Conservation (phyloP, 495 filamentous ascomycete genomes). For the Hypoxylon lenormandii region DNA sequence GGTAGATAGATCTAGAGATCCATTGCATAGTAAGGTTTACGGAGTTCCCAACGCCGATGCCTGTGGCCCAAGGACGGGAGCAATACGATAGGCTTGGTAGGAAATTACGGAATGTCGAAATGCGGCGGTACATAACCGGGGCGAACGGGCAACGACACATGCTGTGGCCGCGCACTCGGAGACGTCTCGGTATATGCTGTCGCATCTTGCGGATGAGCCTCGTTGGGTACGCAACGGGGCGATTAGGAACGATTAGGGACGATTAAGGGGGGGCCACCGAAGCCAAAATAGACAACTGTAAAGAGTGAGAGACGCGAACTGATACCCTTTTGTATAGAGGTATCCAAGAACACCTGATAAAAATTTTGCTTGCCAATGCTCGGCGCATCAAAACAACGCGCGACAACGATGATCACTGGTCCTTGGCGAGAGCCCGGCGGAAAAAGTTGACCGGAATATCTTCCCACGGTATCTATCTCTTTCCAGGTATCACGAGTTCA, state of each 20-base stretch:
- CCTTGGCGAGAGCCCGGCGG: conserved; percentile 31
- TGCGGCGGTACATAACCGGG: conserved; percentile 37
- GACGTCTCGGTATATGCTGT: conserved; percentile 39
- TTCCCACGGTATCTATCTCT: conserved; percentile 5
- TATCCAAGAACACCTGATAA: conserved; percentile 33
- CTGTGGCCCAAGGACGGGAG: not conserved
- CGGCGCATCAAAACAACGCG: conserved; percentile 33
- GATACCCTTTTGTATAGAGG: conserved; percentile 12
- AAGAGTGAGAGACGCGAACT: conserved; percentile 5
- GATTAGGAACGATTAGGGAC: too few relatives aligned
- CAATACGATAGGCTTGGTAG: not conserved
- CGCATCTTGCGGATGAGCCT: conserved; percentile 22
- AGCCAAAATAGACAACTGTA: conserved; percentile 31
- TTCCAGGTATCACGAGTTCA: conserved; percentile 6
- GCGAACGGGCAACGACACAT: conserved; percentile 36
- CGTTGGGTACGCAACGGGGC: conserved; percentile 8
- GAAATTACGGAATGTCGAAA: conserved; percentile 26
- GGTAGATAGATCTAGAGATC: conserved; percentile 39
- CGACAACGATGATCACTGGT: conserved; percentile 35
- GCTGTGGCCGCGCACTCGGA: conserved; percentile 30
- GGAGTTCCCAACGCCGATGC: too few relatives aligned
- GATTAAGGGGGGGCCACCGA: too few relatives aligned
- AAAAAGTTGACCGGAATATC: conserved; percentile 35
- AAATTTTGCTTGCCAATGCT: conserved; percentile 41
- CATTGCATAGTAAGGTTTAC: conserved; percentile 17